Evolutionary conservation across 2,329 filamentous ascomycete species (phyloP).

Genomic region (Aspergillus clavatus): DNA sequence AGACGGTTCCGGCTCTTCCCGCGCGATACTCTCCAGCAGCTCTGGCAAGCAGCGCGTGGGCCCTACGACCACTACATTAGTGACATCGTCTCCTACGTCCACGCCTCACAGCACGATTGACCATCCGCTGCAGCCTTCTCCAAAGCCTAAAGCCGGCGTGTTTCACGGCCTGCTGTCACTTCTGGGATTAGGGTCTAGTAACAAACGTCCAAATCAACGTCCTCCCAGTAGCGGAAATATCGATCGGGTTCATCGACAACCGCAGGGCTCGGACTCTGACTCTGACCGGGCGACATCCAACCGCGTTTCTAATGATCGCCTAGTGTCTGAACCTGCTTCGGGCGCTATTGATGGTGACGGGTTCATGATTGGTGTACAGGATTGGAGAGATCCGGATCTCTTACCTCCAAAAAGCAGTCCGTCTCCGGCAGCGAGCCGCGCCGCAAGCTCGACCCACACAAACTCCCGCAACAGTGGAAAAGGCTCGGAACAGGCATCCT

Average conservation of each 20-base stretch:
- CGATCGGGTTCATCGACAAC: conserved; percentile 60
- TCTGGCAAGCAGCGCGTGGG: conserved; percentile 17
- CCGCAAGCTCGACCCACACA: conserved; percentile 19
- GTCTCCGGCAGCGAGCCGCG: conserved; percentile 20
- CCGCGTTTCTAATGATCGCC: conserved; percentile 13
- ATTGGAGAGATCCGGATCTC: conserved; percentile 77
- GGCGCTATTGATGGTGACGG: conserved; percentile 48
- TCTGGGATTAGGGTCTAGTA: conserved; percentile 39
- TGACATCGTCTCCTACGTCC: conserved; percentile 30
- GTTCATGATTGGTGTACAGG: conserved; percentile 79
- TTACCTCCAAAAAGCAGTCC: conserved; percentile 44
- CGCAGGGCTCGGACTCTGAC: conserved; percentile 4
- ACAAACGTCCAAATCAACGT: conserved; percentile 47
- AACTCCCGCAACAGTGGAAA: conserved; percentile 32
- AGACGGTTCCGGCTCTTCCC: conserved; percentile 52
- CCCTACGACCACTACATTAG: conserved; percentile 26
- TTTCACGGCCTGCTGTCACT: conserved; percentile 44
- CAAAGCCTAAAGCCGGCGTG: conserved; percentile 26
- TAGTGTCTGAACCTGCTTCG: conserved; percentile 22
- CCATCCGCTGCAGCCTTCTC: conserved; percentile 10
- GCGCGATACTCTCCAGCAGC: conserved; percentile 30
- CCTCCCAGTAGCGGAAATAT: conserved; percentile 69
- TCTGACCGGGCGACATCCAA: conserved; percentile 14
- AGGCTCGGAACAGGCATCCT: conserved; percentile 24
- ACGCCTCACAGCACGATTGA: conserved; percentile 20